Conservation (phyloP, 2,329 filamentous ascomycete genomes). For the Xenoacremonium recifei region DNA sequence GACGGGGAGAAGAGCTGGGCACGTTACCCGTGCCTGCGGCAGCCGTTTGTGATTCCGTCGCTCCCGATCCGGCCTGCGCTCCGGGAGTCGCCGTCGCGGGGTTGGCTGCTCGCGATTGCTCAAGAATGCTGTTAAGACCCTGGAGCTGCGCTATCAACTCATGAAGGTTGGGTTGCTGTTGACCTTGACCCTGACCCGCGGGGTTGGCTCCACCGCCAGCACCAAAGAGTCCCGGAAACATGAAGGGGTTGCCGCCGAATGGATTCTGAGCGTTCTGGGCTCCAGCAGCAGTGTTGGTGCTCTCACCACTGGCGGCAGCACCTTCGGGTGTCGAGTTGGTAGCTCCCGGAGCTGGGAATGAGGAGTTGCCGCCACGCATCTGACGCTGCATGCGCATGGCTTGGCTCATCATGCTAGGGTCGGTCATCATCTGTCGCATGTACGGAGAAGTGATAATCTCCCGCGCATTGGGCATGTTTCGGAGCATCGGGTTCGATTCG, state of each 20-base stretch:
- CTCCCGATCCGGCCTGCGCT: slow-evolving; percentile 24
- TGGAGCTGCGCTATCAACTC: slow-evolving; percentile 29
- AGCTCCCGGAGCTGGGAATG: slow-evolving; percentile 87
- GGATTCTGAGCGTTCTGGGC: slow-evolving; percentile 38
- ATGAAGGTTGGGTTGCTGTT: slow-evolving; percentile 11
- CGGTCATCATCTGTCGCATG: slow-evolving; percentile 90
- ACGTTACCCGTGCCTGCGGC: slow-evolving; percentile 19
- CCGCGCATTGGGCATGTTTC: slow-evolving; percentile 71
- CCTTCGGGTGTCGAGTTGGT: slow-evolving; percentile 78
- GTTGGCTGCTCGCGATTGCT: slow-evolving; percentile 31
- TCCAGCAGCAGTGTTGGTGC: slow-evolving; percentile 29
- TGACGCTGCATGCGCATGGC: slow-evolving; percentile 80
- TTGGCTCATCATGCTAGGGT: slow-evolving; percentile 79
- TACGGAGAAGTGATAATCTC: slow-evolving; percentile 86
- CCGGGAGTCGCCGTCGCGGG: slow-evolving; percentile 27
- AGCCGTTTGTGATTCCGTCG: slow-evolving; percentile 23
- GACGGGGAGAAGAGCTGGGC: slow-evolving; percentile 10
- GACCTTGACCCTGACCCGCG: slow-evolving; percentile 13
- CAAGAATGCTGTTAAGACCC: slow-evolving; percentile 24
- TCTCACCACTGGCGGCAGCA: slow-evolving; percentile 27
- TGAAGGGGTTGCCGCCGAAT: slow-evolving; percentile 27
- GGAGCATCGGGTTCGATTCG: slow-evolving; percentile 80
- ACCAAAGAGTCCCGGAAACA: slow-evolving; percentile 24
- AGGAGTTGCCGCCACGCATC: slow-evolving; percentile 54
- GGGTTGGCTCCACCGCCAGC: slow-evolving; percentile 10